These are phyloP conservation scores for Fusarium coicis DNA, from an alignment of 2,329 filamentous ascomycete species.

Conservation along the genomic window DNA sequence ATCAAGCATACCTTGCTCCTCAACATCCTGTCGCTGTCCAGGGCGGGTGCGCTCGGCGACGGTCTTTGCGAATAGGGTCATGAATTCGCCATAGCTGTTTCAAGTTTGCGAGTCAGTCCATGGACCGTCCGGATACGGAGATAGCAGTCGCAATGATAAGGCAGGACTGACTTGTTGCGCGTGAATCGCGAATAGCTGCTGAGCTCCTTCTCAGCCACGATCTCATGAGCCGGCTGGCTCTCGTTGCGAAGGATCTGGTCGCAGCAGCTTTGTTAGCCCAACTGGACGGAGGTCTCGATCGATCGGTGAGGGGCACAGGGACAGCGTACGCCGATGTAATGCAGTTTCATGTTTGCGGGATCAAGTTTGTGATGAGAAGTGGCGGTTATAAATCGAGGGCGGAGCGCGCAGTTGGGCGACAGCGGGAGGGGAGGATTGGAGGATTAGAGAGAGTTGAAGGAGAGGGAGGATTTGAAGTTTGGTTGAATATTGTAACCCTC, in stretches of 20 bases:
- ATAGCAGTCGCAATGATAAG: not conserved
- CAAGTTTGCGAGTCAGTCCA: conserved; percentile 24
- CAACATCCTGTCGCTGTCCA: conserved; percentile 86
- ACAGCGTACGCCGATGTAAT: conserved; percentile 82
- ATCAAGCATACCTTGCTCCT: conserved; percentile 73
- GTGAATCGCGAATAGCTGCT: conserved; percentile 85
- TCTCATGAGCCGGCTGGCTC: conserved; percentile 78
- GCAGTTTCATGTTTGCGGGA: conserved; percentile 77
- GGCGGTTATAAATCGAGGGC: not conserved
- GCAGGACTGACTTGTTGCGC: conserved; percentile 68
- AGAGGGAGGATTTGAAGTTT: conserved; percentile 9
- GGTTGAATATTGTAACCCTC: conserved; percentile 23
- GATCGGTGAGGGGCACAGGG: conserved; percentile 43
- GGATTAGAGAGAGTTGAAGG: conserved; percentile 16
- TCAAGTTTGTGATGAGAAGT: not conserved
- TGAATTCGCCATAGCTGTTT: conserved; percentile 68
- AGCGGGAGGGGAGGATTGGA: not conserved
- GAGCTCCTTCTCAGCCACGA: conserved; percentile 81
- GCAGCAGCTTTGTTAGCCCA: conserved; percentile 40
- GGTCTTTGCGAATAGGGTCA: conserved; percentile 87
- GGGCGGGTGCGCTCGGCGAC: conserved; percentile 85
- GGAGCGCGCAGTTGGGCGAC: not conserved
- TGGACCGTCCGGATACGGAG: not conserved
- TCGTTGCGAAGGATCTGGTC: conserved; percentile 83
- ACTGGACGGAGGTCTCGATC: conserved; percentile 27